These are phyloP conservation scores for Leptographium lundbergii DNA, from an alignment of 2,329 filamentous ascomycete genomes.

Conservation along the genomic window DNA sequence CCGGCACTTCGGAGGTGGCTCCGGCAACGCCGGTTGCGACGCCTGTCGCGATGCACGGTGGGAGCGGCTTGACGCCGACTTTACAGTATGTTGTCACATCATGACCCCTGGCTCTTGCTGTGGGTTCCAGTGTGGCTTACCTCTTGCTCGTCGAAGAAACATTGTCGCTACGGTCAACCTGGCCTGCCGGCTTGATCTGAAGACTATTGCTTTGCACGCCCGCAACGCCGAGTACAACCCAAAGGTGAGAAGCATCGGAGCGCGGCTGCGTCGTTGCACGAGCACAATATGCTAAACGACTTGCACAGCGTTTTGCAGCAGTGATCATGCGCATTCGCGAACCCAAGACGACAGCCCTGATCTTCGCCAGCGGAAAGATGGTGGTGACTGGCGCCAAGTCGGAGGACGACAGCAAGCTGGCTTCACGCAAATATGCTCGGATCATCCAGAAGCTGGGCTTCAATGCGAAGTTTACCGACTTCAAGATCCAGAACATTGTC, in stretches of 20 bases:
- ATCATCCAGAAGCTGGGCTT: constrained; percentile 99
- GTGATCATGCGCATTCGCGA: constrained; percentile 99
- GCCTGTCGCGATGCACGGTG: constrained; percentile 67
- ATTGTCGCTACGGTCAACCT: constrained; percentile 98
- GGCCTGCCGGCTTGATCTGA: constrained; percentile 91
- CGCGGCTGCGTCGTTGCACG: not conserved
- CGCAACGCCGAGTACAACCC: constrained; percentile 98
- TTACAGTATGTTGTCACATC: constrained; percentile 73
- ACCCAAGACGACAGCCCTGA: constrained; percentile 93
- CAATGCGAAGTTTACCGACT: constrained; percentile 98
- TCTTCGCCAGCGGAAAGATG: constrained; percentile 99
- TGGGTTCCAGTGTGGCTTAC: not conserved
- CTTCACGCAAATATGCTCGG: constrained; percentile 91
- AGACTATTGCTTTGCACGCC: constrained; percentile 96
- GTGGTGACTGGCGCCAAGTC: constrained; percentile 77
- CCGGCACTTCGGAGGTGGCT: constrained; percentile 51
- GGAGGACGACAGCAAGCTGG: constrained; percentile 94
- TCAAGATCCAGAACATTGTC: constrained; percentile 99
- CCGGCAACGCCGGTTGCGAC: constrained; percentile 86
- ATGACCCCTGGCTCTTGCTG: not conserved
- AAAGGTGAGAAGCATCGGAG: constrained; percentile 54
- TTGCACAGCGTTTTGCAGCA: constrained; percentile 77
- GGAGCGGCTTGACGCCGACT: constrained; percentile 82
- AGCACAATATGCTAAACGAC: constrained; percentile 6
- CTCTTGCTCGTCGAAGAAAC: constrained; percentile 54